These are phyloP conservation scores for Rhizophlyctis rosea DNA, from an alignment of 192 early-diverging fungal species.

Conservation along the genomic window DNA sequence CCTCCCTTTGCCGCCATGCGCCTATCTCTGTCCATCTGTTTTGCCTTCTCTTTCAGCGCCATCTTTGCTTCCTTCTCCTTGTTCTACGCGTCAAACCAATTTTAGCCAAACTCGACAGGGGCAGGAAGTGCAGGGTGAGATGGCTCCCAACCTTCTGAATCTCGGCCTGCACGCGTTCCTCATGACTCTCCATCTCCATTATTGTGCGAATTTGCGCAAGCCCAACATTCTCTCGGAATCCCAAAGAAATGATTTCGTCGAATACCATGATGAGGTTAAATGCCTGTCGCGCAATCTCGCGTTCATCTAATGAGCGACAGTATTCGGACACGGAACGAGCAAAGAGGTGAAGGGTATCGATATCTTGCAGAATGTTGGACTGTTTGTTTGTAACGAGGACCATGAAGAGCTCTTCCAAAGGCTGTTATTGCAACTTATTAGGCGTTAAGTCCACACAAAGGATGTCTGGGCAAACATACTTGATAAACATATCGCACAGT, in stretches of 20 bases:
- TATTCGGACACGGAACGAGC: slow-evolving; percentile 87
- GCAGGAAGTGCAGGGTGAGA: slow-evolving; percentile 43
- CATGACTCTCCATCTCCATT: slow-evolving; percentile 96
- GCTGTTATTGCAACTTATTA: too few species aligned
- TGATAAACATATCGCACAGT: slow-evolving; percentile 96
- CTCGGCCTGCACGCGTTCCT: slow-evolving; percentile 95
- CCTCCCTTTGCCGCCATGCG: slow-evolving; percentile 58
- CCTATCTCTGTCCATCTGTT: slow-evolving; percentile 86
- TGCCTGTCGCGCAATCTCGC: slow-evolving; percentile 78
- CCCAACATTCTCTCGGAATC: slow-evolving; percentile 87
- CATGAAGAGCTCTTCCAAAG: slow-evolving; percentile 91
- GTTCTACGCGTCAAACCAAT: slow-evolving; percentile 56
- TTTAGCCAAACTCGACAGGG: slow-evolving; percentile 1
- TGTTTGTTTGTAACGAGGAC: slow-evolving; percentile 94
- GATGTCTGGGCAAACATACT: too few species aligned
- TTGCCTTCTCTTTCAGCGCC: slow-evolving; percentile 88
- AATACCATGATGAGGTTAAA: slow-evolving; percentile 91
- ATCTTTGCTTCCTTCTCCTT: slow-evolving; percentile 98
- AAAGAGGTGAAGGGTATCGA: slow-evolving; percentile 92
- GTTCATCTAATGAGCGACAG: slow-evolving; percentile 81
- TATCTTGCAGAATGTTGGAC: slow-evolving; percentile 98
- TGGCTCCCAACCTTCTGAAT: too few species aligned
- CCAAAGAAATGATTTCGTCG: slow-evolving; percentile 91
- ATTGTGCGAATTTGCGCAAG: slow-evolving; percentile 89
- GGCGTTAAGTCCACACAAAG: too few species aligned